A percentile compares a stretch with the other conserved stretches of the same genome.
Evolutionary conservation across 2,329 filamentous ascomycete genomes (phyloP).

Genomic region (Sarocladium strictum): DNA sequence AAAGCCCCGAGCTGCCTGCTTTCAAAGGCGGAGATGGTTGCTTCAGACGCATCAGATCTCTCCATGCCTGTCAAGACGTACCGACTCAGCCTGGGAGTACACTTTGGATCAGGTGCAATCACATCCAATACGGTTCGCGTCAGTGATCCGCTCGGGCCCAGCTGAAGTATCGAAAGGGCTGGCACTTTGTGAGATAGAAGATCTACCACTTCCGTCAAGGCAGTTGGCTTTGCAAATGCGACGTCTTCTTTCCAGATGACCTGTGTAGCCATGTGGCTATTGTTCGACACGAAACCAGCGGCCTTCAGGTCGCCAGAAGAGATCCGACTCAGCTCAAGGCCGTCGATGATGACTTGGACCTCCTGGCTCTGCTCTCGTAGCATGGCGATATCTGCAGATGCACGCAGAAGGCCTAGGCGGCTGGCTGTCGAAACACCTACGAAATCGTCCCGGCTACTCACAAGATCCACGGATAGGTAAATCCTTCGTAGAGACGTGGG

Average conservation of each 20-base stretch:
- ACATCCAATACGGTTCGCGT: neutral
- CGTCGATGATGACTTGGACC: constrained; percentile 37
- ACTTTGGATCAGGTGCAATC: neutral
- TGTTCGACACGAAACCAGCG: constrained; percentile 38
- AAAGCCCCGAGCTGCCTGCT: neutral
- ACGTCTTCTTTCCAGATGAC: constrained; percentile 40
- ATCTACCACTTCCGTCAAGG: constrained; percentile 21
- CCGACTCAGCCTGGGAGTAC: neutral
- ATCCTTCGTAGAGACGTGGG: constrained; percentile 9
- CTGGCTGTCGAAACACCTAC: constrained; percentile 9
- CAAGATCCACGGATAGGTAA: constrained; percentile 10
- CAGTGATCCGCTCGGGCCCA: constrained; percentile 19
- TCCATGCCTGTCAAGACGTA: neutral
- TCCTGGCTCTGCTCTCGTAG: neutral
- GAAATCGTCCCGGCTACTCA: constrained; percentile 7
- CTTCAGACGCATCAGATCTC: neutral
- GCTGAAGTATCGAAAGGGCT: constrained; percentile 30
- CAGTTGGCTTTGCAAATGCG: constrained; percentile 16
- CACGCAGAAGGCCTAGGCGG: neutral
- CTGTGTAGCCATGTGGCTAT: constrained; percentile 43
- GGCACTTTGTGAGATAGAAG: constrained; percentile 34
- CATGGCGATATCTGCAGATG: constrained; percentile 2
- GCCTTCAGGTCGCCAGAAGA: constrained; percentile 18
- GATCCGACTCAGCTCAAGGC: constrained; percentile 36
- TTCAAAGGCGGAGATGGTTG: neutral